Conservation (phyloP, 2,329 filamentous ascomycete species). For the Alternaria brassicicola region DNA sequence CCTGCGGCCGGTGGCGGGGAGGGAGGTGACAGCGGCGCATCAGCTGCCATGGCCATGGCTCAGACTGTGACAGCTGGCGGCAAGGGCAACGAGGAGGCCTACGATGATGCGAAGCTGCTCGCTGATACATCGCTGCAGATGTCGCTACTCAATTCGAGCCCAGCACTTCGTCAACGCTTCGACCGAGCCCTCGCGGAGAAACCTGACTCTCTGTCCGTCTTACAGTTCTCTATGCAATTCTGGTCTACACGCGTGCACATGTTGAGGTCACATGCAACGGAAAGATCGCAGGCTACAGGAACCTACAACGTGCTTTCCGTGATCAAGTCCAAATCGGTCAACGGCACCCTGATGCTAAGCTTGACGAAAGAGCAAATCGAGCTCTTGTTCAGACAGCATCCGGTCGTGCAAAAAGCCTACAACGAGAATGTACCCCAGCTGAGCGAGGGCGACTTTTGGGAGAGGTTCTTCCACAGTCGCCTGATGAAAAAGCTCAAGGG, state of each 20-base stretch:
- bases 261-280: slow-evolving; percentile 87
- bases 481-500: slow-evolving; percentile 91
- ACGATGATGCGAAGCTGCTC: slow-evolving; percentile 80
- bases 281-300: slow-evolving; percentile 82
- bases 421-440: slow-evolving; percentile 85
- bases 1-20: slow-evolving; percentile 34
- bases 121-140: slow-evolving; percentile 82
- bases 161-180: slow-evolving; percentile 79
- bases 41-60: slow-evolving; percentile 78
- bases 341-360: slow-evolving; percentile 73
- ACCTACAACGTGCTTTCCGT: slow-evolving; percentile 93
- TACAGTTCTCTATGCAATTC: slow-evolving; percentile 88
- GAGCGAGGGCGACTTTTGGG: slow-evolving; percentile 85
- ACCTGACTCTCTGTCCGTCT: slow-evolving; percentile 78
- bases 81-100: slow-evolving; percentile 66
- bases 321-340: slow-evolving; percentile 79
- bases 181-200: slow-evolving; percentile 83
- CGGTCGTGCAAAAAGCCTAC: slow-evolving; percentile 86
- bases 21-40: slow-evolving; percentile 44
- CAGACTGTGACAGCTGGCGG: slow-evolving; percentile 62
- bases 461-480: slow-evolving; percentile 88
- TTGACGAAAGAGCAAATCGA: slow-evolving; percentile 92
- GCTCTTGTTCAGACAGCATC: slow-evolving; percentile 91
- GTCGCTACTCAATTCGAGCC: slow-evolving; percentile 82
- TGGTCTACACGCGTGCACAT: slow-evolving; percentile 89